These are phyloP conservation scores for Hanseniaspora singularis DNA, from an alignment of 805 yeast genomes.

Conservation along the genomic window DNA sequence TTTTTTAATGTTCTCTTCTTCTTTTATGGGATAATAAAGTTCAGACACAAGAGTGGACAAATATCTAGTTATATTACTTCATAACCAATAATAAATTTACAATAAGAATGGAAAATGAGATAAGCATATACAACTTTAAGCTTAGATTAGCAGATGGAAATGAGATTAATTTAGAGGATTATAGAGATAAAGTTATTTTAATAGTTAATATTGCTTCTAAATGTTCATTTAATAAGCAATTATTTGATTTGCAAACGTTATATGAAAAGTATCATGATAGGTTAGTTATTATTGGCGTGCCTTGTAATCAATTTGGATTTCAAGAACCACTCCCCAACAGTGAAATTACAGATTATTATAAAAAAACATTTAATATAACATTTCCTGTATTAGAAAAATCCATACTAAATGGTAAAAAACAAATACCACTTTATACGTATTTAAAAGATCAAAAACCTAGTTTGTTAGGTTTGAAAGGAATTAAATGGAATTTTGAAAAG, in stretches of 20 bases:
- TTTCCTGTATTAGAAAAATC: constrained; percentile 70
- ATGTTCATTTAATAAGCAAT: constrained; percentile 75
- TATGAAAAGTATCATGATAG: constrained; percentile 52
- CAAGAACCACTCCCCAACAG: constrained; percentile 65
- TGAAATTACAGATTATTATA: constrained; percentile 65
- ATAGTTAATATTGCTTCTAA: constrained; percentile 86
- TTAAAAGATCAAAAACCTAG: constrained; percentile 55
- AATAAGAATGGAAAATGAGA: too few species aligned
- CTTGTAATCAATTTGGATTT: constrained; percentile 79
- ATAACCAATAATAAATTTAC: too few species aligned
- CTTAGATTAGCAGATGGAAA: constrained; percentile 49
- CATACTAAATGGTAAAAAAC: constrained; percentile 63
- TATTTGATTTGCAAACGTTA: constrained; percentile 55
- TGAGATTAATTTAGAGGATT: constrained; percentile 42
- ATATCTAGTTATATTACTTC: too few species aligned
- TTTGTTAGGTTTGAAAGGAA: constrained; percentile 52
- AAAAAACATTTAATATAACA: constrained; percentile 57
- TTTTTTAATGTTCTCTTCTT: too few species aligned
- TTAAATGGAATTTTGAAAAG: constrained; percentile 74
- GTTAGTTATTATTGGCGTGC: constrained; percentile 65
- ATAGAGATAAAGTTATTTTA: constrained; percentile 72
- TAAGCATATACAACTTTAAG: constrained; percentile 34
- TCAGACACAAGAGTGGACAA: too few species aligned
- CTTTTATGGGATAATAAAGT: too few species aligned
- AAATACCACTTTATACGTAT: constrained; percentile 57